Conservation (phyloP, 2,329 filamentous ascomycete species). For the Sodiomyces alkalinus region DNA sequence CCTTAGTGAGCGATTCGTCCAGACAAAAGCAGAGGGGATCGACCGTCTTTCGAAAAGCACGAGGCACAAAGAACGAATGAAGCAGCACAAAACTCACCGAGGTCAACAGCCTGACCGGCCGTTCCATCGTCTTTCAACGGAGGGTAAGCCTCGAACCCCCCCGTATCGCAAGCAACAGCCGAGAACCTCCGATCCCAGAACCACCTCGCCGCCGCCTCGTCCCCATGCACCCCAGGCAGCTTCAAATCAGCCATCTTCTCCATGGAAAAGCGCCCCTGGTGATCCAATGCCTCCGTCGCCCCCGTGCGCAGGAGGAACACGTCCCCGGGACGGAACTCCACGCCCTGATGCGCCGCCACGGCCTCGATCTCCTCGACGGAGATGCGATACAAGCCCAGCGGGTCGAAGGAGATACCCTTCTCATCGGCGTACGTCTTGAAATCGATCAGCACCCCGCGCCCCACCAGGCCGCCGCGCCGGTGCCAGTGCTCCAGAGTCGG, state of each 20-base stretch:
- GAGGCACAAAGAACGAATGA: too few relatives aligned
- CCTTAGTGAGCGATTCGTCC: too few relatives aligned
- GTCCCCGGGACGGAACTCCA: slow-evolving; percentile 51
- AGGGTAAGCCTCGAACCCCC: slow-evolving; percentile 49
- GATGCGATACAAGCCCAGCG: slow-evolving; percentile 37
- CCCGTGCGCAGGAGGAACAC: slow-evolving; percentile 52
- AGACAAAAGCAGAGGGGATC: too few relatives aligned
- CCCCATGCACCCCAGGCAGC: slow-evolving; percentile 26
- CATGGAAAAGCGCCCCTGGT: too few relatives aligned
- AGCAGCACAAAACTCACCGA: slow-evolving; percentile 18
- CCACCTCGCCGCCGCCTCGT: slow-evolving; percentile 43
- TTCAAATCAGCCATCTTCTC: slow-evolving; percentile 15
- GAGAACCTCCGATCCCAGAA: slow-evolving; percentile 55
- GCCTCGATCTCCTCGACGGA: slow-evolving; percentile 37
- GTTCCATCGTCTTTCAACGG: slow-evolving; percentile 28
- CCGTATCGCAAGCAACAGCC: slow-evolving; percentile 47
- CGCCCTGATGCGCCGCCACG: slow-evolving; percentile 41
- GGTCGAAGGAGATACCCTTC: slow-evolving; percentile 32
- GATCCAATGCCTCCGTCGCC: slow-evolving; percentile 40
- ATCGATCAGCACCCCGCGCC: slow-evolving; percentile 41
- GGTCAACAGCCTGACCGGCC: slow-evolving; percentile 13
- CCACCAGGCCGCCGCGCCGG: slow-evolving; percentile 32
- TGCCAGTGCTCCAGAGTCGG: slow-evolving; percentile 36
- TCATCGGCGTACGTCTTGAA: slow-evolving; percentile 32
- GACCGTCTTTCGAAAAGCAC: too few relatives aligned